phyloP scores from a whole-genome alignment of 495 filamentous ascomycete genomes.

The Darksidea phi region DNA sequence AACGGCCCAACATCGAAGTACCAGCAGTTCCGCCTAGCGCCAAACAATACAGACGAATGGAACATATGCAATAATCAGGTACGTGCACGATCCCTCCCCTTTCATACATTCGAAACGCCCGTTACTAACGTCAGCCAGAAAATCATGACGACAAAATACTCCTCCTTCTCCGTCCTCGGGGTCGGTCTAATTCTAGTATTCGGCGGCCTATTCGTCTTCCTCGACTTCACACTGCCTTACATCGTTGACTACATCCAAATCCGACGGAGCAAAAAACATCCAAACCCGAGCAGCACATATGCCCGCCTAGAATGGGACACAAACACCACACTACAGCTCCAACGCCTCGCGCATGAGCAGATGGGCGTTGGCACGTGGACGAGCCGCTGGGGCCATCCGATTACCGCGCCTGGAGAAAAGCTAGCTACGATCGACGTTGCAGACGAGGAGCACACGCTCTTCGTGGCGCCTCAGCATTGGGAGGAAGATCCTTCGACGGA shows the following conservation, averaged over 20 bases:
- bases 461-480: too few relatives aligned
- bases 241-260: too few relatives aligned
- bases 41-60: conserved; percentile 3
- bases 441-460: not conserved
- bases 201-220: conserved; percentile 11
- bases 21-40: conserved; percentile 4
- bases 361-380: not conserved
- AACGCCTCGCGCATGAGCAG: not conserved
- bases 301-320: conserved; percentile 12
- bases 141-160: conserved; percentile 15
- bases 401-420: not conserved
- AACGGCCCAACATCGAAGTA: not conserved
- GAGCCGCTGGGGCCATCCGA: not conserved
- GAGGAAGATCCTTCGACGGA: too few relatives aligned
- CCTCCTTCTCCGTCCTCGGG: conserved; percentile 14
- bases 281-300: not conserved
- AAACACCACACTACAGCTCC: conserved; percentile 6
- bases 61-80: conserved; percentile 14
- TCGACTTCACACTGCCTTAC: not conserved
- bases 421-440: not conserved
- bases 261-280: too few relatives aligned
- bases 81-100: not conserved
- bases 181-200: conserved; percentile 6
- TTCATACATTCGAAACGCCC: not conserved
- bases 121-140: not conserved